Conservation (phyloP, 345 rosid genomes). For the Eucalyptus camaldulensis region DNA sequence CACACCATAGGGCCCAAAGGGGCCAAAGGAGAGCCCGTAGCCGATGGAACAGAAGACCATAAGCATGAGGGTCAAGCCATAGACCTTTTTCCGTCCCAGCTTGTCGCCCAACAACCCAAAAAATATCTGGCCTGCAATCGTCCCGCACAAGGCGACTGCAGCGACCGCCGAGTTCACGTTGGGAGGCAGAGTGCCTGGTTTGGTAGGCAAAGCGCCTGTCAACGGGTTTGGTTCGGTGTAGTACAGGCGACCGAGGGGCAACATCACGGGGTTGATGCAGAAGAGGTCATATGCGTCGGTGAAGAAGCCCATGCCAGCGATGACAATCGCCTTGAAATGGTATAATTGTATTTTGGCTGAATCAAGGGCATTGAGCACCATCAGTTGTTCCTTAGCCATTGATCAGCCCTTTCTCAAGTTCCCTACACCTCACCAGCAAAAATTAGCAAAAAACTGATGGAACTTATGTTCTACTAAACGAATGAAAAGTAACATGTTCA, state of each 20-base stretch:
- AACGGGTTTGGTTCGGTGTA: background rate
- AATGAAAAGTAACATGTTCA: background rate
- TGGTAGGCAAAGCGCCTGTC: no score
- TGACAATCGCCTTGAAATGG: constrained; percentile 47
- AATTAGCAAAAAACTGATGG: background rate
- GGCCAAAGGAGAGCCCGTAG: constrained; percentile 39
- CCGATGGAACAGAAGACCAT: constrained; percentile 53
- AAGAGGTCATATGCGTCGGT: constrained; percentile 56
- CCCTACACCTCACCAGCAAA: background rate
- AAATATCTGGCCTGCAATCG: constrained; percentile 42
- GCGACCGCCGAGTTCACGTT: constrained; percentile 9
- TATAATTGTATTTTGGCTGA: constrained; percentile 31
- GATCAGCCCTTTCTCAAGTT: background rate
- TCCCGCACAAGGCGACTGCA: constrained; percentile 34
- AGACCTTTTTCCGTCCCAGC: constrained; percentile 42
- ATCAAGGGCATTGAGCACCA: constrained; percentile 39
- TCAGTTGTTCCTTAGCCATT: background rate
- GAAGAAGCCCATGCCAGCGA: constrained; percentile 64
- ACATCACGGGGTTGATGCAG: constrained; percentile 34
- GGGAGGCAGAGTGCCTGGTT: background rate
- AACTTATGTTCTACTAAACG: background rate
- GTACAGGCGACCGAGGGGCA: constrained; percentile 27
- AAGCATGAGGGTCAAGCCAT: constrained; percentile 39
- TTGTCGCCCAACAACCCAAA: constrained; percentile 58
- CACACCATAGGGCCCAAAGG: no score